These are phyloP conservation scores for Pythium phragmiticola DNA, from an alignment of 352 stramenopile species.

Conservation along the genomic window DNA sequence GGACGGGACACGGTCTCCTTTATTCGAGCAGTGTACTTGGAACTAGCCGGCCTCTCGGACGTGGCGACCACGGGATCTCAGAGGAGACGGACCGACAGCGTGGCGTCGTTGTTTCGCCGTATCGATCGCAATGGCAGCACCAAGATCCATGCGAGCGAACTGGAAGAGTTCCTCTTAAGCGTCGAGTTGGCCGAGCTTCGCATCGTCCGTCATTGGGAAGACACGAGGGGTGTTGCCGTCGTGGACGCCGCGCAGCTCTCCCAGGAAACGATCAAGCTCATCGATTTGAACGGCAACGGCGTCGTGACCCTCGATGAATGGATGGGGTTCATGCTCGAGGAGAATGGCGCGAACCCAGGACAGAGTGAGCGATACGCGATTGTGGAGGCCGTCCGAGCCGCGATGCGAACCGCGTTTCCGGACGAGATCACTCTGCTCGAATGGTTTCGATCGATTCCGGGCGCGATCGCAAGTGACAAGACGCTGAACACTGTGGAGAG, in stretches of 20 bases:
- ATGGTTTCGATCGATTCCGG: conserved; percentile 55
- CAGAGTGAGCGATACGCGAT: conserved; percentile 18
- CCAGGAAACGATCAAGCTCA: conserved; percentile 34
- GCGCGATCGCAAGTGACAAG: conserved; percentile 26
- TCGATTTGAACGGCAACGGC: conserved; percentile 57
- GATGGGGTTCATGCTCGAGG: conserved; percentile 34
- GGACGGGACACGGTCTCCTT: not conserved
- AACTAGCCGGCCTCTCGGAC: conserved; percentile 5
- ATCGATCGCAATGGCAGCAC: conserved; percentile 53
- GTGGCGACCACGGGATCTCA: not conserved
- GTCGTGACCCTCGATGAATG: conserved; percentile 59
- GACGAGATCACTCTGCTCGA: conserved; percentile 29
- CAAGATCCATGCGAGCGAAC: conserved; percentile 54
- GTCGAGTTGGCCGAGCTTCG: conserved; percentile 24
- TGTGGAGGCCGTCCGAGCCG: conserved; percentile 29
- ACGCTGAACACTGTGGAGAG: conserved; percentile 14
- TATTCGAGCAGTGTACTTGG: conserved; percentile 6
- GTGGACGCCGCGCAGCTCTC: conserved; percentile 21
- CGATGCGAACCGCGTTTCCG: conserved; percentile 13
- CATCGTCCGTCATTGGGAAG: not conserved
- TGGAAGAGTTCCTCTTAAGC: conserved; percentile 41
- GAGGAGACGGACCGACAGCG: conserved; percentile 12
- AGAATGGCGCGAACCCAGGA: not conserved
- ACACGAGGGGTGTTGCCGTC: not conserved
- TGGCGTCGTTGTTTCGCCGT: conserved; percentile 40